Evolutionary conservation across 2,329 filamentous ascomycete species (phyloP), one percentile per base, ranked within the genome.

Genomic region (Aspergillus sp.): DNA sequence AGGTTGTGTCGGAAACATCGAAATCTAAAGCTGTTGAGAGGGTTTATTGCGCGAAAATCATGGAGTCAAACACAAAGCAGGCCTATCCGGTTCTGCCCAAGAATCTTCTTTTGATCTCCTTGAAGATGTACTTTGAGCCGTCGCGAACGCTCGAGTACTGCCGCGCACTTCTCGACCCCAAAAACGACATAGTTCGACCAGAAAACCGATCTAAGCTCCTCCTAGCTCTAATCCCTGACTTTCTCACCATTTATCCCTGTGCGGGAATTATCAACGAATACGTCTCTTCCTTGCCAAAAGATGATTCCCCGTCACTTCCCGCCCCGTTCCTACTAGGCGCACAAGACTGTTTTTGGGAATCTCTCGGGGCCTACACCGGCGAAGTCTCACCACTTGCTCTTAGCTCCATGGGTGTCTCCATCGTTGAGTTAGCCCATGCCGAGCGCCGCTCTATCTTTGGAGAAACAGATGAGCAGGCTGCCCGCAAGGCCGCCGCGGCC

Each of bases 351-450:
- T 87, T 86, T 75, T 85, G 82, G 79, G 86, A 90, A 62, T 83
- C 89, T 66, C 73, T 76, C 45, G 91, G 91, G 57, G 84, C 91
- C 1, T 92, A 85, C 71, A 96, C 91, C 0, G 91, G 91, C 54
- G 89, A 91, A 67, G 83, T 93, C 33, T 91, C 89, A 5, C 87
- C 91, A 0, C 72, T 82, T 4, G 84, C 87, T 2, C 79, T 96
- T 22, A 77, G 79, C 50, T 84, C 89, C 57, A 80, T 89, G 0
- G 90, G 90, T 41, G 89, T 86, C 50, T 80, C 79, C 17, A 83
- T 96, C 49, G 87, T 95, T 9, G 90, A 93, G 69, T 79, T 96
- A 5, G 90, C 90, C 1, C 91, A 96, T 70, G 91, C 91, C 2
- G 91, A 96, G 75, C 83, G 91, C 5, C 80, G 90, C 51, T 76